Conservation (phyloP, 345 rosid genomes). For the Excoecaria agallocha region DNA sequence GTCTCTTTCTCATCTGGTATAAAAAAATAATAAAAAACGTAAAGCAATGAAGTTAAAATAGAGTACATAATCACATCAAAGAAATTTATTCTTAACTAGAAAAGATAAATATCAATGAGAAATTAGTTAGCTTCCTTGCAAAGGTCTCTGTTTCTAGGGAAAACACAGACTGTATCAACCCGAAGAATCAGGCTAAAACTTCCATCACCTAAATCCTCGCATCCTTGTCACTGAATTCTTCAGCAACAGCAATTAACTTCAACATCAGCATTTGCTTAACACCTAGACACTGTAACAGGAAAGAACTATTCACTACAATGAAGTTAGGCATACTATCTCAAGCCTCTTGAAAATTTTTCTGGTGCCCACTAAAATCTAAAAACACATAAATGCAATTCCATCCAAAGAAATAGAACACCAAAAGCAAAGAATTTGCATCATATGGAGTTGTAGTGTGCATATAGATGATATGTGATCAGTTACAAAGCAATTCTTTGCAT, state of each 20-base stretch:
- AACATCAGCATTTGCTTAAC: constrained; percentile 58
- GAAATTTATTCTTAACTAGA: background rate
- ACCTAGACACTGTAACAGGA: constrained; percentile 51
- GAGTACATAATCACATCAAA: background rate
- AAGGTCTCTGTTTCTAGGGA: constrained; percentile 75
- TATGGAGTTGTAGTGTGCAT: background rate
- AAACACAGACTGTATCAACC: constrained; percentile 60
- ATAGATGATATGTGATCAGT: background rate
- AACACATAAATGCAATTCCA: background rate
- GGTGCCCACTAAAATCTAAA: background rate
- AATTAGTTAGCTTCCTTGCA: constrained; percentile 29
- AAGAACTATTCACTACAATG: constrained; percentile 11
- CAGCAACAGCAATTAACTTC: constrained; percentile 45
- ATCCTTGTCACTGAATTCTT: constrained; percentile 66
- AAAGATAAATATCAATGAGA: constrained; percentile 1
- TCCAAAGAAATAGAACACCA: background rate
- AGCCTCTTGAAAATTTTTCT: background rate
- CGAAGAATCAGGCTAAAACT: constrained; percentile 62
- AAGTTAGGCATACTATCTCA: background rate
- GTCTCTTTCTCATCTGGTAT: constrained; percentile 76
- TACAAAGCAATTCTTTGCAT: background rate
- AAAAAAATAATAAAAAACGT: constrained; percentile 15
- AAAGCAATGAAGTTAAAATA: constrained; percentile 4
- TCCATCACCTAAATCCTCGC: constrained; percentile 48
- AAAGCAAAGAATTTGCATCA: background rate